These are phyloP conservation scores for Xerocomus amazonicus DNA, from an alignment of 1,284 basidiomycete genomes.

Conservation along the genomic window DNA sequence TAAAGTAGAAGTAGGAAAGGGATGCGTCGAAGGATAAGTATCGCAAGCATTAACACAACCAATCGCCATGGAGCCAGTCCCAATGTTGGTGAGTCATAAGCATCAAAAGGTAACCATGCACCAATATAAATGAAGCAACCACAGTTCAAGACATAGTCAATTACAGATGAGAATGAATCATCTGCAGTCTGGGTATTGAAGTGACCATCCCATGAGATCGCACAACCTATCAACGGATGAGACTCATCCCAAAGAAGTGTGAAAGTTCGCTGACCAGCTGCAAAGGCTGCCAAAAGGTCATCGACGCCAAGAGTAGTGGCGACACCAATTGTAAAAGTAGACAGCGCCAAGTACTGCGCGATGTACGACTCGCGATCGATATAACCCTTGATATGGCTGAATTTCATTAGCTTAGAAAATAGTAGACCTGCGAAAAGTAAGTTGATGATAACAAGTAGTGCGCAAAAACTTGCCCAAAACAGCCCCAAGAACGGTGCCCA, in stretches of 20 bases:
- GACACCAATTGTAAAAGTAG: constrained; percentile 77
- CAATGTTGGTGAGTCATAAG: constrained; percentile 60
- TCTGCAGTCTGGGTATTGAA: constrained; percentile 85
- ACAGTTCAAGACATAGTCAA: constrained; percentile 84
- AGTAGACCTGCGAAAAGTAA: constrained; percentile 44
- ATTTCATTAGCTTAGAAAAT: constrained; percentile 82
- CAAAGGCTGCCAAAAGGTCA: constrained; percentile 88
- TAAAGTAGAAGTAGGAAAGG: constrained; percentile 74
- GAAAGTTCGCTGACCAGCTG: constrained; percentile 60
- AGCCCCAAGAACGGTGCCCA: constrained; percentile 77
- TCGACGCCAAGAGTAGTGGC: constrained; percentile 79
- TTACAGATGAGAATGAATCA: constrained; percentile 84
- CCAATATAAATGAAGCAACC: constrained; percentile 89
- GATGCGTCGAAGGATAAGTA: constrained; percentile 73
- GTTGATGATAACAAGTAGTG: background rate
- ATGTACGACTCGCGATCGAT: constrained; percentile 92
- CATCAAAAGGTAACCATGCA: constrained; percentile 79
- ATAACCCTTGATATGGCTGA: constrained; percentile 69
- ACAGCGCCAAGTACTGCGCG: constrained; percentile 84
- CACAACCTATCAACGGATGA: constrained; percentile 51
- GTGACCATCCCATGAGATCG: constrained; percentile 93
- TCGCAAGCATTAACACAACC: constrained; percentile 59
- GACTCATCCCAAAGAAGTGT: background rate
- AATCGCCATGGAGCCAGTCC: constrained; percentile 76
- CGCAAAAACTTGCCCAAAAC: constrained; percentile 52